A percentile compares a stretch with the other conserved stretches of the same genome.
phyloP scores from a whole-genome alignment of 768 basidiomycete species.

The Basidioascus undulatus region DNA sequence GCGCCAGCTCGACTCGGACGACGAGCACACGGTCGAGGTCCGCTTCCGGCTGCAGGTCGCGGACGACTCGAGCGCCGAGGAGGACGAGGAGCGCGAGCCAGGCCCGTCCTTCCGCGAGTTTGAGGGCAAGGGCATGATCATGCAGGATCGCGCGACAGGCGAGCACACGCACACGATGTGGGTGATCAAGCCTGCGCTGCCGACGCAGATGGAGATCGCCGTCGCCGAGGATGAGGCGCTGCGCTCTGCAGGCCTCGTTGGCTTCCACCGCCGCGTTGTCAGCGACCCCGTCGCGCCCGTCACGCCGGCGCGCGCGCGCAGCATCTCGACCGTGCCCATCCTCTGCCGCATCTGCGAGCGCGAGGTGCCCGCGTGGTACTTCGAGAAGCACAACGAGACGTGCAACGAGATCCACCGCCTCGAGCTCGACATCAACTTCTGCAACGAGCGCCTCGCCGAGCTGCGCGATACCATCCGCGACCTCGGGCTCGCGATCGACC shows the following conservation, averaged over 20 bases:
- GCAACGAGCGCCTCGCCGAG: conserved; percentile 78
- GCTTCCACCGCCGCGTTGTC: conserved; percentile 9
- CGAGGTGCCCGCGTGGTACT: conserved; percentile 94
- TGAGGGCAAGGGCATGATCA: conserved; percentile 97
- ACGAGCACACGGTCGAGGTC: conserved; percentile 81
- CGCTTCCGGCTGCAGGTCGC: conserved; percentile 57
- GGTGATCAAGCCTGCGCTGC: conserved; percentile 45
- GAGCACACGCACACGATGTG: conserved; percentile 91
- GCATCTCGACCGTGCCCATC: conserved; percentile 58
- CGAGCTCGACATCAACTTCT: conserved; percentile 80
- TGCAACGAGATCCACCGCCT: conserved; percentile 87
- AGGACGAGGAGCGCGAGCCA: conserved; percentile 14
- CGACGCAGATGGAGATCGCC: background rate
- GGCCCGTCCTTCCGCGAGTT: conserved; percentile 39
- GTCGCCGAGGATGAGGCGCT: conserved; percentile 1
- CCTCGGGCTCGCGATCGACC: conserved; percentile 33
- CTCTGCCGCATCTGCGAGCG: conserved; percentile 95
- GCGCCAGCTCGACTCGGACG: conserved; percentile 59
- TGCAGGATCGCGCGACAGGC: conserved; percentile 74
- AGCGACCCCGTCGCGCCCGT: conserved; percentile 31
- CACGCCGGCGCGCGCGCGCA: conserved; percentile 33
- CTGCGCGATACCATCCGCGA: conserved; percentile 67
- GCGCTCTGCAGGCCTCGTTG: conserved; percentile 8
- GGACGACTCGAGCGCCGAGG: conserved; percentile 7
- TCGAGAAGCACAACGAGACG: conserved; percentile 99